Conservation (phyloP, 2,329 filamentous ascomycete species). For the Aspergillus aculeatus region DNA sequence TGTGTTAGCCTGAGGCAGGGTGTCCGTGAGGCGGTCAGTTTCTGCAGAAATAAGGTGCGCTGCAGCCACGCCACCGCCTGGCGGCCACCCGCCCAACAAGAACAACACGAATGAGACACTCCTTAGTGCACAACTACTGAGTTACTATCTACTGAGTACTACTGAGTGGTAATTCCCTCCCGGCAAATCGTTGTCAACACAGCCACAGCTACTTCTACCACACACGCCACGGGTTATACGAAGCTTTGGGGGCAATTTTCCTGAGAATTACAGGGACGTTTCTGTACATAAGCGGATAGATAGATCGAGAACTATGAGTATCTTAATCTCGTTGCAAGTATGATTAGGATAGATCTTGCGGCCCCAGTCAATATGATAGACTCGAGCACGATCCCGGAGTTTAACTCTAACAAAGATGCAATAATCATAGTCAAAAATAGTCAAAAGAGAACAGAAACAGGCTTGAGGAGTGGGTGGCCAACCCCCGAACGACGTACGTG, state of each 20-base stretch:
- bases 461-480: neutral
- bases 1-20: conserved; percentile 17
- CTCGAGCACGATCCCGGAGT: neutral
- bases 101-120: neutral
- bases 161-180: no score
- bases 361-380: neutral
- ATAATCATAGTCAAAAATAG: no score
- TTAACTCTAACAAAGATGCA: neutral
- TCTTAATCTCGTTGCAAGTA: no score
- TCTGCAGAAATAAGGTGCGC: neutral
- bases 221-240: no score
- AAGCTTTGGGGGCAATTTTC: no score
- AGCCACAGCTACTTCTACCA: no score
- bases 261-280: no score
- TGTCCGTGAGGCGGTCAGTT: neutral
- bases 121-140: no score
- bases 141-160: no score
- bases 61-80: neutral
- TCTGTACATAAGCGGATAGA: neutral
- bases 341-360: neutral
- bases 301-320: neutral
- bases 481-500: conserved; percentile 6
- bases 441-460: neutral
- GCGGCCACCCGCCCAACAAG: neutral
- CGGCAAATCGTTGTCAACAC: no score